phyloP scores from a whole-genome alignment of 2,329 filamentous ascomycete species.

The Phaeosphaeria sp. region DNA sequence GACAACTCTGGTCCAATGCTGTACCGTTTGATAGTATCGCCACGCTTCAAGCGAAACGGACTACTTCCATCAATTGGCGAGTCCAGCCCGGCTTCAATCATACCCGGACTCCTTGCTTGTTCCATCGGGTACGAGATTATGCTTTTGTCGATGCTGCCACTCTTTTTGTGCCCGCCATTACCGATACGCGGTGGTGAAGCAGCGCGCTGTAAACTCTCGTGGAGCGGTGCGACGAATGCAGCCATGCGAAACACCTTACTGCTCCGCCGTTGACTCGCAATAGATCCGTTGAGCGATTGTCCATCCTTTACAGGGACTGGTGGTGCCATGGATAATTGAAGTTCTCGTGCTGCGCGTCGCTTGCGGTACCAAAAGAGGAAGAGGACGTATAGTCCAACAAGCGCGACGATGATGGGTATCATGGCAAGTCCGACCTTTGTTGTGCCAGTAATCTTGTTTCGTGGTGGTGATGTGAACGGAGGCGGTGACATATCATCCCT shows the following conservation, averaged over 20 bases:
- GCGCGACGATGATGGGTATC: constrained; percentile 26
- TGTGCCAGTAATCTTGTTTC: constrained; percentile 11
- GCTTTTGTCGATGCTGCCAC: background rate
- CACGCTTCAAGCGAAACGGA: constrained; percentile 39
- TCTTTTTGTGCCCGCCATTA: background rate
- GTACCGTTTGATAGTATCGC: constrained; percentile 25
- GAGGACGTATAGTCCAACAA: constrained; percentile 22
- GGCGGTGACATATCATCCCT: background rate
- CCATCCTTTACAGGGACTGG: constrained; percentile 23
- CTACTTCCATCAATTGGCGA: constrained; percentile 37
- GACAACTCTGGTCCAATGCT: constrained; percentile 24
- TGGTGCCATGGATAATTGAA: constrained; percentile 1
- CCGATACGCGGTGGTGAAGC: background rate
- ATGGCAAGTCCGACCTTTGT: constrained; percentile 33
- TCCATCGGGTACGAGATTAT: background rate
- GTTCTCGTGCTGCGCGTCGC: constrained; percentile 6
- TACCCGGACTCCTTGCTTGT: background rate
- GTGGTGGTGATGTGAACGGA: background rate
- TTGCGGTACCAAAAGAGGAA: constrained; percentile 26
- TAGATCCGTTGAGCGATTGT: constrained; percentile 8
- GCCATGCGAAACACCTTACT: constrained; percentile 27
- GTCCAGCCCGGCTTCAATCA: constrained; percentile 13
- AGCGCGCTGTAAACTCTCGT: background rate
- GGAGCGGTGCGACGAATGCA: constrained; percentile 23
- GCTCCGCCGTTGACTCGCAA: constrained; percentile 15